Percentiles rank a stretch among this genome's conserved stretches.
Conservation (phyloP, 192 early-diverging fungal genomes). For the Dimargaris cristalligena region DNA sequence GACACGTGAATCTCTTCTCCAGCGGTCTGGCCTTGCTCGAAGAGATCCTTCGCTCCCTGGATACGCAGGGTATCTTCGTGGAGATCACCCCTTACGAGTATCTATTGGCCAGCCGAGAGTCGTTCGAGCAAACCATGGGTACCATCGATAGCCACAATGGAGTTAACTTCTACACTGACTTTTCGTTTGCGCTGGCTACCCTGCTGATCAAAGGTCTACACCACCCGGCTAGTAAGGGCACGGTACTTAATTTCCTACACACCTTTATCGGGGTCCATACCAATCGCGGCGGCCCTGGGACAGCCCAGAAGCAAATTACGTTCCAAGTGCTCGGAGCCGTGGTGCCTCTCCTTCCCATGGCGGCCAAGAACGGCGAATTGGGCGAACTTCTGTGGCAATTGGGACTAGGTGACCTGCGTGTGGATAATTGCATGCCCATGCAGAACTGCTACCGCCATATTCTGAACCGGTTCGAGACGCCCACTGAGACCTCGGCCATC, state of each 20-base stretch:
- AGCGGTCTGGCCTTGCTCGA: conserved; percentile 51
- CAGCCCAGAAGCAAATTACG: conserved; percentile 17
- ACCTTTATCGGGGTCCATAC: conserved; percentile 60
- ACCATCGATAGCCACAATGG: conserved; percentile 13
- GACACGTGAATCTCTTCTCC: conserved; percentile 60
- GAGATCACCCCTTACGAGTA: background rate
- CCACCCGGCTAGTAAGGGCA: conserved; percentile 53
- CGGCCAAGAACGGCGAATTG: conserved; percentile 53
- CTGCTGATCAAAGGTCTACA: conserved; percentile 71
- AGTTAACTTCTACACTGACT: conserved; percentile 71
- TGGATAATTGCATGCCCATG: conserved; percentile 25
- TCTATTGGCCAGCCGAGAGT: conserved; percentile 1
- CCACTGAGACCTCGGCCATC: conserved; percentile 43
- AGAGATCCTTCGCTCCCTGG: conserved; percentile 57
- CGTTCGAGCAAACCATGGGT: background rate
- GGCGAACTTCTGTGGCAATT: conserved; percentile 33
- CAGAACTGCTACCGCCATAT: conserved; percentile 38
- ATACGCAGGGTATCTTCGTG: conserved; percentile 48
- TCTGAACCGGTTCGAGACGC: conserved; percentile 44
- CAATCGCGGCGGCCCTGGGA: conserved; percentile 21
- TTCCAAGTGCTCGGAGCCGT: conserved; percentile 54
- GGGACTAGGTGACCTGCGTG: conserved; percentile 30
- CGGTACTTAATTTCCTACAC: conserved; percentile 48
- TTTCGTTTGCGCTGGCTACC: conserved; percentile 68
- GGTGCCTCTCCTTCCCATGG: conserved; percentile 61